Base-by-base conservation (phyloP, 192 early-diverging fungal genomes). In the Kappamyces sp. region DNA sequence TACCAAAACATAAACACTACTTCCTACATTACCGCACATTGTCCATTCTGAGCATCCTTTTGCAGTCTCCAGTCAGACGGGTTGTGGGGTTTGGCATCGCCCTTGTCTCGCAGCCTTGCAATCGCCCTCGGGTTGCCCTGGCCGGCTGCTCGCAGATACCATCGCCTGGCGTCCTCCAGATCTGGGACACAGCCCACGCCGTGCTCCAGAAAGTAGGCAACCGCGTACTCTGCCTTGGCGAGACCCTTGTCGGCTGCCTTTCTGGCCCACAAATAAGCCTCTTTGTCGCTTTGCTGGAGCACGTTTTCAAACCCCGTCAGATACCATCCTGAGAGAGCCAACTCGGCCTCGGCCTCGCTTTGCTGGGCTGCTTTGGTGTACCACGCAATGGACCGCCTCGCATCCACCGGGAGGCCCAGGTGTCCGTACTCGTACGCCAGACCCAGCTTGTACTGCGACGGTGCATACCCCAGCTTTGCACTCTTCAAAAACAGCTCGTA, bases 181-280 rank as follows among this genome's bases (percentile, higher is more conserved):
- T 86, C 84, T 31, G 75, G 73, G 38, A 75, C 68, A 1, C 88
- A 84, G 34, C 96, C 96, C 46, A 96, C 88, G 33, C 93, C 94
- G 59, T 75, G 81, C 71, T 99, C 93, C 39, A 82, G 80, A 68
- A 91, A 99, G 68, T 96, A 96, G 4, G 91, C 96, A 5, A 99
- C 87, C 1, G 94, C 93, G 62, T 91, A 98, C 68, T 98, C 94
- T 11, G 94, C 96, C 71, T 95, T 94, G 9, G 93, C 84, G 32
- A 91, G 75, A 8, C 91, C 89, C 68, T 90, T 94, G 63, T 96
- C 93, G 1, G 96, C 96, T 11, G 96, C 91, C 54, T 90, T 90
- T 14, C 91, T 81, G 12, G 96, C 94, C 96, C 96, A 99, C 60
- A 91, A 71, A 64, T 94, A 99, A n/a, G 96, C 94, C 67, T 98